These are phyloP conservation scores for Gryganskiella cystojenkinii DNA, from an alignment of 192 early-diverging fungal genomes.

Conservation along the genomic window DNA sequence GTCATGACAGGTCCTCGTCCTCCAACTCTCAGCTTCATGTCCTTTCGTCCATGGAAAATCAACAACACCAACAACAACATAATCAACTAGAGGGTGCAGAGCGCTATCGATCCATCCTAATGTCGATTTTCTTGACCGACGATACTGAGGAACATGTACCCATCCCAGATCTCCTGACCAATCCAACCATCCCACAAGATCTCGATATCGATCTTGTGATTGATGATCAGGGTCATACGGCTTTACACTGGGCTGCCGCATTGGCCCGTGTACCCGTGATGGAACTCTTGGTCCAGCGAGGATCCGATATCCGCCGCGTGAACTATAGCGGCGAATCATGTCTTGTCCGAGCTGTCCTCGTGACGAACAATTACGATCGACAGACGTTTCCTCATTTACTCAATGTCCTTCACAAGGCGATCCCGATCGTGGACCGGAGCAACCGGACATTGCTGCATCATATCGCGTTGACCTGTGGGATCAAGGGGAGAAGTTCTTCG, in stretches of 20 bases:
- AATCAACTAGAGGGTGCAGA: slow-evolving; percentile 53
- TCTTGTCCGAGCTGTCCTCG: slow-evolving; percentile 87
- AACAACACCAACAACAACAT: background rate
- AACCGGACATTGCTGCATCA: slow-evolving; percentile 92
- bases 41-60: slow-evolving; percentile 20
- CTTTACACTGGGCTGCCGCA: slow-evolving; percentile 97
- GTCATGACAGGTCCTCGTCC: no score
- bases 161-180: slow-evolving; percentile 64
- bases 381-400: slow-evolving; percentile 83
- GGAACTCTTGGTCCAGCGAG: slow-evolving; percentile 78
- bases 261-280: slow-evolving; percentile 81
- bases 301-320: slow-evolving; percentile 72
- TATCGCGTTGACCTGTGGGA: slow-evolving; percentile 77
- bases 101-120: slow-evolving; percentile 78
- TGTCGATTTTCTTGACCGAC: slow-evolving; percentile 87
- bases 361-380: slow-evolving; percentile 85
- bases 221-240: slow-evolving; percentile 95
- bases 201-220: slow-evolving; percentile 87
- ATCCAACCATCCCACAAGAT: slow-evolving; percentile 53
- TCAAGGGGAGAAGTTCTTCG: slow-evolving; percentile 71
- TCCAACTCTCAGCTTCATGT: no score
- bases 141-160: slow-evolving; percentile 60
- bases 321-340: slow-evolving; percentile 92
- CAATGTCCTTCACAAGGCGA: slow-evolving; percentile 76
- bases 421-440: slow-evolving; percentile 76